Evolutionary conservation across 1,284 basidiomycete species (phyloP), one percentile per base, ranked within the genome.

Genomic region (Limonomyces culmigenus): DNA sequence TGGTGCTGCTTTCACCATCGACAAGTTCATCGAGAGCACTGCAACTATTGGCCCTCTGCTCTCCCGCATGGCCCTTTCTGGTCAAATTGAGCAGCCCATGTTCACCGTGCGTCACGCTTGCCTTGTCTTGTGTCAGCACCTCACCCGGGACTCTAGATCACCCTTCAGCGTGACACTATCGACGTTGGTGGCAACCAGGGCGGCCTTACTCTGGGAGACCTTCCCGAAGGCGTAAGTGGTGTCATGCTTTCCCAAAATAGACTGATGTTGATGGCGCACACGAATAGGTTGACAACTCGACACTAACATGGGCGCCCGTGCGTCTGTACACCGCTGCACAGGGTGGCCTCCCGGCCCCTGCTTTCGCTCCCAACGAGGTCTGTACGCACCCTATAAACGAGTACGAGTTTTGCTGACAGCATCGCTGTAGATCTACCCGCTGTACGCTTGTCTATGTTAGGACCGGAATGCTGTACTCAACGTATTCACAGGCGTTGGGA

Each of bases 401-500:
- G n/a, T n/a, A n/a, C n/a, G n/a, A n/a, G n/a, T n/a, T n/a, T n/a
- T n/a, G n/a, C n/a, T n/a, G n/a, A n/a, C n/a, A n/a, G n/a, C n/a
- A n/a, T n/a, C n/a, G n/a, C n/a, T n/a, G n/a, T n/a, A n/a, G n/a
- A n/a, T n/a, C 8, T 57, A 56, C 39, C 53, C 55, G 23, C 42
- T 55, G 54, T 57, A 38, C 40, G 52, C 18, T 19, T 4, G 23
- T 29, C 32, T 6, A 14, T 17, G 14, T 13, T 36, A 31, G 35
- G 33, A 14, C 13, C 19, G n/a, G 18, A 20, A 18, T 19, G 19
- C 33, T 17, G 3, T 8, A 12, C 21, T 10, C 8, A 10, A 8
- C 30, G 11, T 27, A 17, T 8, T 29, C 23, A 18, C 21, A 65
- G 70, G 17, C 63, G 67, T 5, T 74, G 71, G 73, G 72, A 74